These are phyloP conservation scores for Yarrowia hollandica DNA, from an alignment of 805 yeast genomes.

Conservation along the genomic window DNA sequence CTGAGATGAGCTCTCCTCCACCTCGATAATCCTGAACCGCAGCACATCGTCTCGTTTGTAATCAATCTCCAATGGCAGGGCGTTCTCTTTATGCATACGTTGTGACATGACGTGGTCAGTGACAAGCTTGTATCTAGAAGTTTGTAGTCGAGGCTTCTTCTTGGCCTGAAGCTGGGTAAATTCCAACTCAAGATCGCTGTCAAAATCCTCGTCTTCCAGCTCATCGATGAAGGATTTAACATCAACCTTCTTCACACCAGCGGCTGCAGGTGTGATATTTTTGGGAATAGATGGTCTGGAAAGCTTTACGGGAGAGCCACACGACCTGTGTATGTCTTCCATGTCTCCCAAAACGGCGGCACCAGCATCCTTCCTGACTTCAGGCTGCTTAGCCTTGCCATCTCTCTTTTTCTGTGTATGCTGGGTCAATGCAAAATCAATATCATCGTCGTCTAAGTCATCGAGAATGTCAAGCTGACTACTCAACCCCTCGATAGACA, in stretches of 20 bases:
- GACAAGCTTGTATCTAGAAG: slow-evolving; percentile 10
- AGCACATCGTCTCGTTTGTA: slow-evolving; percentile 16
- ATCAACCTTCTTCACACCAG: neutral
- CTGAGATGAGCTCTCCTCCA: neutral
- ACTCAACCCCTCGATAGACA: neutral
- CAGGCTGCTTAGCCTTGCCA: neutral
- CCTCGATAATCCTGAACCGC: slow-evolving; percentile 1
- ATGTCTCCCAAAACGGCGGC: neutral
- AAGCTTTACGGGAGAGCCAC: slow-evolving; percentile 1
- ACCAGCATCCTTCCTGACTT: neutral
- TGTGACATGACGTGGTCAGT: slow-evolving; percentile 26
- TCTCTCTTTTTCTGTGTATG: slow-evolving; percentile 6
- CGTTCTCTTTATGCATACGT: neutral
- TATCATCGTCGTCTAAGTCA: slow-evolving; percentile 13
- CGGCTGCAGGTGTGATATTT: neutral
- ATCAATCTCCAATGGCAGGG: slow-evolving; percentile 15
- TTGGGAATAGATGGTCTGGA: neutral
- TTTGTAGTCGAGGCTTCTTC: slow-evolving; percentile 7
- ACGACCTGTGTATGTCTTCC: neutral
- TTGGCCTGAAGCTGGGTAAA: slow-evolving; percentile 7
- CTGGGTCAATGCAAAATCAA: slow-evolving; percentile 19
- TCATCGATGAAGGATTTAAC: slow-evolving; percentile 16
- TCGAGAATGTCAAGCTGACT: slow-evolving; percentile 6
- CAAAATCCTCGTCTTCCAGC: slow-evolving; percentile 1
- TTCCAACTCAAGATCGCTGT: slow-evolving; percentile 12